A percentile compares a stretch with the other conserved stretches of the same genome.
These are phyloP conservation scores for Russula foetens DNA, from an alignment of 768 basidiomycete genomes.

Conservation along the genomic window DNA sequence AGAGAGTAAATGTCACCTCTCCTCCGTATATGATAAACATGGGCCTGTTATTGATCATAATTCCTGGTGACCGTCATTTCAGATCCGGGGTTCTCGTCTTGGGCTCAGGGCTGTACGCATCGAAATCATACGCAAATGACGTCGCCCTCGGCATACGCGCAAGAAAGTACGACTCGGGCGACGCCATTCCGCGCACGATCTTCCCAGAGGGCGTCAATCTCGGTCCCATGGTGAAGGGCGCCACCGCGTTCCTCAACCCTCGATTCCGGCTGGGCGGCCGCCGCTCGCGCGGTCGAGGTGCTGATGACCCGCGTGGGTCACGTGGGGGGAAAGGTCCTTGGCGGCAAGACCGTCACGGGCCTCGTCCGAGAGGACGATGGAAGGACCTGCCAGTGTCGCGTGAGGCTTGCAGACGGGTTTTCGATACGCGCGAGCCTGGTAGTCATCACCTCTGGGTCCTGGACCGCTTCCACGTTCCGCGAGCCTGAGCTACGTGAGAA, in stretches of 20 bases:
- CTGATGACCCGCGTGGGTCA: slow-evolving; percentile 48
- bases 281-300: slow-evolving; percentile 51
- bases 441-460: slow-evolving; percentile 69
- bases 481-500: slow-evolving; percentile 40
- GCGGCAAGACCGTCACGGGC: slow-evolving; percentile 48
- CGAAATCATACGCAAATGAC: slow-evolving; percentile 58
- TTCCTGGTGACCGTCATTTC: background rate
- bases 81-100: slow-evolving; percentile 68
- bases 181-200: slow-evolving; percentile 33
- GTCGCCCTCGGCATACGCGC: slow-evolving; percentile 45
- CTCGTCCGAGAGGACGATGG: slow-evolving; percentile 34
- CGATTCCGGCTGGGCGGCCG: slow-evolving; percentile 82
- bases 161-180: slow-evolving; percentile 30
- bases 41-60: background rate
- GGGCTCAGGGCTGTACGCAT: slow-evolving; percentile 39
- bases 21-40: too few relatives aligned
- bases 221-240: slow-evolving; percentile 29
- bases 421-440: slow-evolving; percentile 49
- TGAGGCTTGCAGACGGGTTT: slow-evolving; percentile 52
- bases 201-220: slow-evolving; percentile 39
- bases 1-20: too few relatives aligned
- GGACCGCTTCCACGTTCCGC: slow-evolving; percentile 79
- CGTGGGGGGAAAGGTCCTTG: slow-evolving; percentile 51
- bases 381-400: slow-evolving; percentile 50
- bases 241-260: slow-evolving; percentile 60